Base-by-base conservation (phyloP, 2,329 filamentous ascomycete genomes). In the Ophiostoma tasmaniense region DNA sequence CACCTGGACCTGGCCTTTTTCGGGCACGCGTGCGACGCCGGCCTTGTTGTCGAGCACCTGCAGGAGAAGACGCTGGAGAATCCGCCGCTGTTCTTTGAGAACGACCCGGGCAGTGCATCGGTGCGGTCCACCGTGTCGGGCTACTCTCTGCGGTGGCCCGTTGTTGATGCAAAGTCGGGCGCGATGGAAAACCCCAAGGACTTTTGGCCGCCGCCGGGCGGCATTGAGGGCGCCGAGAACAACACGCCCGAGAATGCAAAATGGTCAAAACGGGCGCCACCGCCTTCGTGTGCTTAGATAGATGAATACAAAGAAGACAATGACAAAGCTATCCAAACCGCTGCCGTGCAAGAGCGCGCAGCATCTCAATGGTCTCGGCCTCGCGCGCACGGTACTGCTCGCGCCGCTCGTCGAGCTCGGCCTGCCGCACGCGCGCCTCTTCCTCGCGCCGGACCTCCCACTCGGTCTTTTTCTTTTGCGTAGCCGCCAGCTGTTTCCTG, bases 1-100 rank as follows among this genome's bases (percentile, higher is more conserved):
- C 85, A 93, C 72, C 90, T 92, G 78, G 95, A 97, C 75, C 82
- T 96, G 76, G 86, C 85, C 3, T 97, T 97, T 80, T 97, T 97
- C 76, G 90, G 93, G 66, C 75, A 93, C 69, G 91, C 89, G 4
- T 82, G 86, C 70, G 85, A 86, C 67, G 83, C 82, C 66, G 93
- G 92, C 0, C 90, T 97, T 71, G 79, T 79, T 20, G 93, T 97
- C 2, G 88, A 89, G 72, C 92, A 94, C 81, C 83, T 96, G 42
- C 81, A 93, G 65, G 92, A 97, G 79, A 87, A 89, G 77, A 86
- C 89, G 74, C 88, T 96, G 87, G 92, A 94, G 45, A 89, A 89
- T 76, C 90, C 93, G 72, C 73, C 73, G 22, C 87, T 98, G 33
- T 88, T 98, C 82, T 97, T 98, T 79, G 91, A 93, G 75, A 85